These are phyloP conservation scores for Alternaria panax DNA, from an alignment of 2,329 filamentous ascomycete species.

Conservation along the genomic window DNA sequence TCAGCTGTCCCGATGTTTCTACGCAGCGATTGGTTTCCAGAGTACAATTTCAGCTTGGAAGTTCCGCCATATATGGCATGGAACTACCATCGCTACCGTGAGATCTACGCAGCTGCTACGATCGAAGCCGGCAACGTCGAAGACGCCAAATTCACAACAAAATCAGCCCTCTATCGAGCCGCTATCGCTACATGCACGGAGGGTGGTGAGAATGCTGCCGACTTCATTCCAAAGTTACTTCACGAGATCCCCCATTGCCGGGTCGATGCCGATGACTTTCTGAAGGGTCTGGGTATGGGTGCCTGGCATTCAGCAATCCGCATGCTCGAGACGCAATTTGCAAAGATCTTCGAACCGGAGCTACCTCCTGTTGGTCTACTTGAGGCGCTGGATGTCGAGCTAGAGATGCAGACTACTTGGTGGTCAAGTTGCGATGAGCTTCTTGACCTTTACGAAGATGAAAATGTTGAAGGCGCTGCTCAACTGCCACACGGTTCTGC, in stretches of 20 bases:
- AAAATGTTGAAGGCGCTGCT: background rate
- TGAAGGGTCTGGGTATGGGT: background rate
- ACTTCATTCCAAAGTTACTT: background rate
- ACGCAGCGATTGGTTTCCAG: conserved; percentile 10
- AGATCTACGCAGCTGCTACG: conserved; percentile 17
- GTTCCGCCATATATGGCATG: background rate
- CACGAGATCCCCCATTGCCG: conserved; percentile 1
- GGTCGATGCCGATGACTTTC: background rate
- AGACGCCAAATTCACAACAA: conserved; percentile 6
- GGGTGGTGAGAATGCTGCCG: background rate
- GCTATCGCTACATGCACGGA: background rate
- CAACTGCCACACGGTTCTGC: background rate
- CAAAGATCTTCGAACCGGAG: background rate
- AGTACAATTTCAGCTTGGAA: background rate
- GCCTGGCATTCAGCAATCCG: background rate
- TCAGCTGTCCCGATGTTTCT: conserved; percentile 15
- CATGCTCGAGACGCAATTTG: background rate
- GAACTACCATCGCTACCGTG: conserved; percentile 13
- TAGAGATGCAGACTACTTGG: conserved; percentile 3
- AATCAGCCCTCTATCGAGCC: conserved; percentile 11
- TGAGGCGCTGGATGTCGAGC: background rate
- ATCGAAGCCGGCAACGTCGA: conserved; percentile 1
- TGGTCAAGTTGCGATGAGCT: background rate
- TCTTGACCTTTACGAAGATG: background rate
- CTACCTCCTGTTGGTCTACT: background rate